These are phyloP conservation scores for Pilatotrama ljubarskyi DNA, from an alignment of 768 basidiomycete genomes.

Conservation along the genomic window DNA sequence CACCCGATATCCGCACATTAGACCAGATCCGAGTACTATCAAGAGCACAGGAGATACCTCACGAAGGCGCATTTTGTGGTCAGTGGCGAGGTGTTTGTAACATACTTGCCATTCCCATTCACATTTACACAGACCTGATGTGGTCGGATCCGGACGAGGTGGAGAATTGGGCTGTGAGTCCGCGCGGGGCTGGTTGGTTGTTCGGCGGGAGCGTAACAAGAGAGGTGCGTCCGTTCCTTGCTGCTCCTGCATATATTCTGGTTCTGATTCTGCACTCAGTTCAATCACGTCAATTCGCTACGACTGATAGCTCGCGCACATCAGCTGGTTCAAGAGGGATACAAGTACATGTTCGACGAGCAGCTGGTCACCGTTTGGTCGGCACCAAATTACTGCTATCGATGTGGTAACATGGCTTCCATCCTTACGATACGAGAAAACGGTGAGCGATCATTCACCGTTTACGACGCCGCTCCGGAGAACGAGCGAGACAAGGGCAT, in stretches of 20 bases:
- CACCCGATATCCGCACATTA: constrained; percentile 91
- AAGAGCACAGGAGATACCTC: constrained; percentile 96
- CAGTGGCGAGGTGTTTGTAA: constrained; percentile 20
- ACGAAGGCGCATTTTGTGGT: constrained; percentile 98
- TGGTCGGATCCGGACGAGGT: constrained; percentile 98
- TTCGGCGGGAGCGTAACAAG: constrained; percentile 85
- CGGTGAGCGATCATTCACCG: constrained; percentile 69
- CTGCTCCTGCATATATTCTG: too few relatives aligned
- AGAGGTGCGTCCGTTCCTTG: constrained; percentile 53
- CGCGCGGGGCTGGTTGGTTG: constrained; percentile 94
- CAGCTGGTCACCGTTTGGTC: constrained; percentile 92
- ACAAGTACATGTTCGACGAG: constrained; percentile 96
- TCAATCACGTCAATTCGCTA: constrained; percentile 90
- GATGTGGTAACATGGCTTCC: constrained; percentile 88
- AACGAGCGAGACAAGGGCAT: constrained; percentile 84
- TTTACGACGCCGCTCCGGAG: constrained; percentile 86
- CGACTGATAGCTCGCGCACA: constrained; percentile 91
- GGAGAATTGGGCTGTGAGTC: constrained; percentile 95
- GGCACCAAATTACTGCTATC: constrained; percentile 85
- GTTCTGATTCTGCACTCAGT: constrained; percentile 43
- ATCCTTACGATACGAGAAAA: constrained; percentile 82
- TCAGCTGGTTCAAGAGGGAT: constrained; percentile 94
- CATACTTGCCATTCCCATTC: neutral
- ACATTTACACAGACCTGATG: constrained; percentile 94
- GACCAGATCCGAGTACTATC: constrained; percentile 94